A percentile compares a stretch with the other conserved stretches of the same genome.
Conservation (phyloP, 345 rosid genomes). For the Hirschfeldia incana region DNA sequence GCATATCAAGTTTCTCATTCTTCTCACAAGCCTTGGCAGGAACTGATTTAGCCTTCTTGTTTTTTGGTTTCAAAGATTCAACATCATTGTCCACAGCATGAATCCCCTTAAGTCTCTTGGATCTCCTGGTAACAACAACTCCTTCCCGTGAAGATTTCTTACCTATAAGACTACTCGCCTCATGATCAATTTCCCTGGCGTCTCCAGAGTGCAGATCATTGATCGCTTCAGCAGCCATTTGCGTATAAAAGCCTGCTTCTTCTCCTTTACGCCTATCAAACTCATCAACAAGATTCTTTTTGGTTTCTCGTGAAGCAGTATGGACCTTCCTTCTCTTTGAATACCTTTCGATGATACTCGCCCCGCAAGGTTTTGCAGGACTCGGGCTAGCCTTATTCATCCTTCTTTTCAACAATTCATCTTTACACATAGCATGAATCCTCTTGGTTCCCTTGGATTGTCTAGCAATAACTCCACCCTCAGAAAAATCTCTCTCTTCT, state of each 20-base stretch:
- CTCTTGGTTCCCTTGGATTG: slow-evolving; percentile 47
- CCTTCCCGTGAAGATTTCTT: no score
- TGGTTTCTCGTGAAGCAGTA: no score
- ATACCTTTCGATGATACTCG: no score
- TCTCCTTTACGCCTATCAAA: slow-evolving; percentile 41
- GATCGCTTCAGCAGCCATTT: slow-evolving; percentile 92
- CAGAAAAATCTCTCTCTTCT: slow-evolving; percentile 34
- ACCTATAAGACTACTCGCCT: no score
- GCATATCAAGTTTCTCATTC: slow-evolving; percentile 28
- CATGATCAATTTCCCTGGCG: slow-evolving; percentile 29
- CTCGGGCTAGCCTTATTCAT: slow-evolving; percentile 45
- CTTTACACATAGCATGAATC: slow-evolving; percentile 40
- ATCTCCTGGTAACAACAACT: neutral
- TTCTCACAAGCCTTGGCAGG: slow-evolving; percentile 35
- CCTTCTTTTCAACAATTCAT: slow-evolving; percentile 38
- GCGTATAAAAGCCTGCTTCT: slow-evolving; percentile 72
- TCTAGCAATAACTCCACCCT: slow-evolving; percentile 37
- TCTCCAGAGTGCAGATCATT: slow-evolving; percentile 63
- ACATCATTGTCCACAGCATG: slow-evolving; percentile 37
- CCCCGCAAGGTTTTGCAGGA: slow-evolving; percentile 36
- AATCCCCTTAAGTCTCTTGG: slow-evolving; percentile 44
- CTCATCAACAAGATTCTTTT: no score
- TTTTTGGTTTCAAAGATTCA: slow-evolving; percentile 33
- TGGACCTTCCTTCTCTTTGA: no score
- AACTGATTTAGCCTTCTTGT: slow-evolving; percentile 44